phyloP scores from a whole-genome alignment of 208 protist genomes.

The Leishmania aethiopica region DNA sequence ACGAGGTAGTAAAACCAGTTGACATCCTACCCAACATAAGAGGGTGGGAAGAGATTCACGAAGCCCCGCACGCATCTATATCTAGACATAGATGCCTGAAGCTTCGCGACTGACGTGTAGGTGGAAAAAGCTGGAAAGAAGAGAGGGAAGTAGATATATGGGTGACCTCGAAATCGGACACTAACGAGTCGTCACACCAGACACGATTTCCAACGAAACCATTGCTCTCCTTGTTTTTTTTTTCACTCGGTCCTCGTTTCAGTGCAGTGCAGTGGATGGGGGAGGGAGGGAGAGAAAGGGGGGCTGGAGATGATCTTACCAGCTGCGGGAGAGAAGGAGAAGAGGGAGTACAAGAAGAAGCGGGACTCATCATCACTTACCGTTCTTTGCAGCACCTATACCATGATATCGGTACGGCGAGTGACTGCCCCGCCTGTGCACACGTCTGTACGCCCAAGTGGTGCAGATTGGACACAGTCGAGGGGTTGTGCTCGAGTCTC shows the following conservation, averaged over 20 bases:
- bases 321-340: conserved; percentile 1
- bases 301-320: background rate
- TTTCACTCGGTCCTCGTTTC: background rate
- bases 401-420: background rate
- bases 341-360: background rate
- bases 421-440: background rate
- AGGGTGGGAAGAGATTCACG: background rate
- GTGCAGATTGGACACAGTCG: background rate
- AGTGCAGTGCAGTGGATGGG: too few relatives aligned
- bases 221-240: background rate
- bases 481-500: background rate
- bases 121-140: background rate
- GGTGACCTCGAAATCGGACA: background rate
- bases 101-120: background rate
- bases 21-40: background rate
- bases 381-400: background rate
- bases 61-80: background rate
- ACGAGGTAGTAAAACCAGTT: background rate
- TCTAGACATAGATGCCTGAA: background rate
- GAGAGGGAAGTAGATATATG: background rate
- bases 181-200: background rate
- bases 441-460: background rate
- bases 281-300: too few relatives aligned
- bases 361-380: background rate
- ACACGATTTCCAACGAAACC: background rate